Evolutionary conservation across 768 basidiomycete species (phyloP).

Genomic region (Leccinum uliginosum): DNA sequence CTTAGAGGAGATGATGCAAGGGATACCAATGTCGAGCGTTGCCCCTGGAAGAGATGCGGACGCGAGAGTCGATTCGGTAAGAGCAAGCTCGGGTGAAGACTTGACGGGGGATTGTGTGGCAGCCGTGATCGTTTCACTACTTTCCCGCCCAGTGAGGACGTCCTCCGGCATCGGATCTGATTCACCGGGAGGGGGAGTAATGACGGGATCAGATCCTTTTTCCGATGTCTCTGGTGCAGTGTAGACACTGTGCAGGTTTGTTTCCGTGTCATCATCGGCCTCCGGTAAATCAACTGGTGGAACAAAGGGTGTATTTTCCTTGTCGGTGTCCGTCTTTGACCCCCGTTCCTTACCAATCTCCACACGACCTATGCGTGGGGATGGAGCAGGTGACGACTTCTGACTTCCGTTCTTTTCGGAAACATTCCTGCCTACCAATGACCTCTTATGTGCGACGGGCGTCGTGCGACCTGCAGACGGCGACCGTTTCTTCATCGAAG

Average conservation of each 20-base stretch:
- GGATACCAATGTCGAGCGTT: conserved; percentile 81
- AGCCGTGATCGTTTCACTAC: conserved; percentile 27
- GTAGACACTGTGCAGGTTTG: conserved; percentile 16
- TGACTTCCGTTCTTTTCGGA: conserved; percentile 12
- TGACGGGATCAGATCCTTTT: conserved; percentile 2
- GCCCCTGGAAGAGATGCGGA: conserved; percentile 42
- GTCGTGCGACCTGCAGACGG: conserved; percentile 23
- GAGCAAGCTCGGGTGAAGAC: conserved; percentile 12
- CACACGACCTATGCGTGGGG: conserved; percentile 15
- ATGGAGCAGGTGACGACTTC: conserved; percentile 12
- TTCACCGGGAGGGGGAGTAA: conserved; percentile 11
- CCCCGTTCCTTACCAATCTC: conserved; percentile 33
- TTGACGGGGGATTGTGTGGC: conserved; percentile 18
- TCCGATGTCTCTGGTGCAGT: conserved; percentile 18
- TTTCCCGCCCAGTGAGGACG: conserved; percentile 21
- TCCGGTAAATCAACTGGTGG: conserved; percentile 31
- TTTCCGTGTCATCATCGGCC: conserved; percentile 36
- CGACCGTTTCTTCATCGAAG: conserved; percentile 14
- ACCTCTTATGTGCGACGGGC: conserved; percentile 18
- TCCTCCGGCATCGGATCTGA: conserved; percentile 14
- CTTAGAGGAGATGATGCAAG: conserved; percentile 84
- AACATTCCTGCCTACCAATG: conserved; percentile 9
- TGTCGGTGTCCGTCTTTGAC: conserved; percentile 27
- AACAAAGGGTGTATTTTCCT: conserved; percentile 14
- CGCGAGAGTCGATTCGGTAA: conserved; percentile 25